Conservation (phyloP, 768 basidiomycete genomes). For the Botryobasidium botryosum region DNA sequence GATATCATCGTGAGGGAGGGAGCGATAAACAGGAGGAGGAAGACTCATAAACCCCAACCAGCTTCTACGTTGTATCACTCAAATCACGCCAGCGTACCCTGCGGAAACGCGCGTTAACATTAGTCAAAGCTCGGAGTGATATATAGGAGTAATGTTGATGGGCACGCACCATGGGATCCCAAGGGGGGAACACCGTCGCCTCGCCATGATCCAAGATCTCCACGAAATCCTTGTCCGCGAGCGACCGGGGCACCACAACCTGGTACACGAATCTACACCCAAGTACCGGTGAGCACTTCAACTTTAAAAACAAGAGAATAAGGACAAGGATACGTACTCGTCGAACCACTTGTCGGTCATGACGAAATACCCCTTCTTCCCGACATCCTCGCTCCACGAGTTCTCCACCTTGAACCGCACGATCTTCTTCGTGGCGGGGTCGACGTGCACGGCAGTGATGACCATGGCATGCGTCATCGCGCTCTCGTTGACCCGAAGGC, state of each 20-base stretch:
- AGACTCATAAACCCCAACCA: no score
- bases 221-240: constrained; percentile 68
- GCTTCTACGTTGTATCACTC: no score
- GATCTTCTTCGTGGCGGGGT: constrained; percentile 45
- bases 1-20: no score
- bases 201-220: constrained; percentile 59
- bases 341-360: constrained; percentile 92
- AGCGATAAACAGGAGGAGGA: no score
- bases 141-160: no score
- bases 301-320: background rate
- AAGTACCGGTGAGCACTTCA: background rate
- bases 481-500: constrained; percentile 67
- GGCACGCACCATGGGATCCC: constrained; percentile 97
- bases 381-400: constrained; percentile 66
- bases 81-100: no score
- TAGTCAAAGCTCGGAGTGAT: no score
- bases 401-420: constrained; percentile 96
- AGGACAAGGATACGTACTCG: constrained; percentile 34
- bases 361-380: constrained; percentile 78
- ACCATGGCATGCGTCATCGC: constrained; percentile 90
- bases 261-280: constrained; percentile 68
- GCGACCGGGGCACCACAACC: constrained; percentile 66
- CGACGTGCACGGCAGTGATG: constrained; percentile 82
- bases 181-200: constrained; percentile 55
- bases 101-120: no score